A percentile compares a stretch with the other conserved stretches of the same genome.
Evolutionary conservation across 805 yeast genomes (phyloP).

Genomic region (Soucietia sequanensis): DNA sequence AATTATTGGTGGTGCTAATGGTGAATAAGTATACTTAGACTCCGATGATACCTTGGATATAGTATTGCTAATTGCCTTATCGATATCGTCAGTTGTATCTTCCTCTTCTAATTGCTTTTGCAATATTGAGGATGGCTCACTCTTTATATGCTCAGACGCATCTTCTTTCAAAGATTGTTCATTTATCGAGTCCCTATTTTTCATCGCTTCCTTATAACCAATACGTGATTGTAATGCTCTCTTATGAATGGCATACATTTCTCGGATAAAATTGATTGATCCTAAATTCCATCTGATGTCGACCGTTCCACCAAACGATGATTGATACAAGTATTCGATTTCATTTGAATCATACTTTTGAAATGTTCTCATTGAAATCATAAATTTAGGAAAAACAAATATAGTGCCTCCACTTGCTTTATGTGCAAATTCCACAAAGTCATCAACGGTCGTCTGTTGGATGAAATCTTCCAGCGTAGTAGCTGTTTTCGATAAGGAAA

Average conservation of each 20-base stretch:
- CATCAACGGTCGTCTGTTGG: slow-evolving; percentile 45
- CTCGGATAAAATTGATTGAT: slow-evolving; percentile 82
- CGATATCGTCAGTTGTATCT: slow-evolving; percentile 25
- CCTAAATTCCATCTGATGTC: slow-evolving; percentile 95
- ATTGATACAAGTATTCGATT: slow-evolving; percentile 66
- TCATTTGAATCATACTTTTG: slow-evolving; percentile 51
- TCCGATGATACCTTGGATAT: slow-evolving; percentile 34
- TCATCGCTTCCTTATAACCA: slow-evolving; percentile 23
- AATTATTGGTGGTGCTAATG: slow-evolving; percentile 75
- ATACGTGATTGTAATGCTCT: slow-evolving; percentile 65
- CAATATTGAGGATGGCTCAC: slow-evolving; percentile 7
- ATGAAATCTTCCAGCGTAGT: slow-evolving; percentile 52
- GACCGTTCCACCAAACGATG: slow-evolving; percentile 84
- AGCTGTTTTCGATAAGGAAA: slow-evolving; percentile 63
- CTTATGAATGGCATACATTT: slow-evolving; percentile 87
- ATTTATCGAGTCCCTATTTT: slow-evolving; percentile 18
- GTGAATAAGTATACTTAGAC: slow-evolving; percentile 52
- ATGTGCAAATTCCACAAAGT: slow-evolving; percentile 54
- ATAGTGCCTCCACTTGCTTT: slow-evolving; percentile 77
- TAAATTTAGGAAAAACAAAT: slow-evolving; percentile 73
- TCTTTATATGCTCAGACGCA: slow-evolving; percentile 2
- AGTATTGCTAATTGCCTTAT: slow-evolving; percentile 37
- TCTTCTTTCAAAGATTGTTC: slow-evolving; percentile 23
- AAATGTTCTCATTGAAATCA: slow-evolving; percentile 72
- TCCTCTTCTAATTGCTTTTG: slow-evolving; percentile 12